A percentile compares a stretch with the other conserved stretches of the same genome.
Conservation (phyloP, 148 eudicot species). For the Rhododendron molle region DNA sequence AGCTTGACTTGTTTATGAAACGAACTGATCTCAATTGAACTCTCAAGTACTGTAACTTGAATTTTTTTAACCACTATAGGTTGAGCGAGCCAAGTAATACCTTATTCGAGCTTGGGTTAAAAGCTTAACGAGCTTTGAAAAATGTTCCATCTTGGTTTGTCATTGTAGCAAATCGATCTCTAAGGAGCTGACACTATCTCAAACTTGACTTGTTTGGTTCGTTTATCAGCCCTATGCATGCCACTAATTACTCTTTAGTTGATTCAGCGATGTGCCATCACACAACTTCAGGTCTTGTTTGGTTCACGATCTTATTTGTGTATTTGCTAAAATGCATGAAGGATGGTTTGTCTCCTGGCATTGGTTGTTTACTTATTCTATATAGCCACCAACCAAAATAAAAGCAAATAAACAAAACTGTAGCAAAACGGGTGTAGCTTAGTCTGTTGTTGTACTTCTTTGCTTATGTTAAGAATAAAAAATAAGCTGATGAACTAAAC, state of each 20-base stretch:
- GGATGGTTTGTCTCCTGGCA: too few species aligned
- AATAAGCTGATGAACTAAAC: not conserved
- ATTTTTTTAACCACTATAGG: not conserved
- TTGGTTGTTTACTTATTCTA: too few species aligned
- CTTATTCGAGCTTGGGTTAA: not conserved
- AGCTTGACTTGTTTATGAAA: not conserved
- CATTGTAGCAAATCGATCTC: not conserved
- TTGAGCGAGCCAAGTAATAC: not conserved
- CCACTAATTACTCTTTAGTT: not conserved
- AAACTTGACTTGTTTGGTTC: not conserved
- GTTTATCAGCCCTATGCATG: not conserved
- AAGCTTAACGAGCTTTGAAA: not conserved
- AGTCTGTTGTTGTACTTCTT: not conserved
- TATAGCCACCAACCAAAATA: not conserved
- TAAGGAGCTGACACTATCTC: not conserved
- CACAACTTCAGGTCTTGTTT: not conserved
- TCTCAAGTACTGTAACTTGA: not conserved
- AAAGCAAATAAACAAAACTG: not conserved
- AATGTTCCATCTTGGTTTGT: not conserved
- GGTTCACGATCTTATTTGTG: not conserved
- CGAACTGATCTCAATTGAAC: not conserved
- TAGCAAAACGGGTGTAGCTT: not conserved
- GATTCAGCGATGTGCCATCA: not conserved
- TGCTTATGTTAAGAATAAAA: not conserved
- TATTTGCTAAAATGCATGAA: not conserved